Evolutionary conservation across 179 eudicot species (phyloP).

Genomic region (Vitellaria paradoxa): DNA sequence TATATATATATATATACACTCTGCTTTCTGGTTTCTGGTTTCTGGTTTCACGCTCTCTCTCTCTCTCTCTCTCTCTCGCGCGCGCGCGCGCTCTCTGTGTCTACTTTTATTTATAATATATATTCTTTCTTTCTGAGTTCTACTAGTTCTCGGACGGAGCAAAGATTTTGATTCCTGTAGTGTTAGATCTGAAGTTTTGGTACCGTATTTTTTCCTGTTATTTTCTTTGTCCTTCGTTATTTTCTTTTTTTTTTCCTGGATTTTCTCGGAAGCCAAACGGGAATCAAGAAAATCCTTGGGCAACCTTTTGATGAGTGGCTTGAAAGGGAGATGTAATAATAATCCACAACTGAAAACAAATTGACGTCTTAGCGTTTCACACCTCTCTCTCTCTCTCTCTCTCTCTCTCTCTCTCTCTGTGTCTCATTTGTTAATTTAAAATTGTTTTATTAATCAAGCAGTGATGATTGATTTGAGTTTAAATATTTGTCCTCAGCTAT

Average conservation of each 20-base stretch:
- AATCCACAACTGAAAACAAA: conserved; percentile 18
- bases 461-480: background rate
- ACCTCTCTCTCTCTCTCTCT: background rate
- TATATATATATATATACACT: background rate
- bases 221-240: background rate
- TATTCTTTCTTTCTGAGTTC: background rate
- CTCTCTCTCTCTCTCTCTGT: background rate
- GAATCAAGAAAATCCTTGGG: background rate
- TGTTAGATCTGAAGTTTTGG: background rate
- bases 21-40: background rate
- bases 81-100: background rate
- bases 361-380: conserved; percentile 12
- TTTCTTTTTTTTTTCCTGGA: background rate
- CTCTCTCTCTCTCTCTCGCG: too few relatives aligned
- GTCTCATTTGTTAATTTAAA: background rate
- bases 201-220: too few relatives aligned
- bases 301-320: conserved; percentile 31
- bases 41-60: too few relatives aligned
- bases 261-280: background rate
- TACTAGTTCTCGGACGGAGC: background rate
- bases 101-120: background rate
- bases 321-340: conserved; percentile 28
- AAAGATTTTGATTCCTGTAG: background rate
- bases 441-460: background rate
- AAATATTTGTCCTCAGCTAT: conserved; percentile 20